These are phyloP conservation scores for Acrocalymma vagum DNA, from an alignment of 2,329 filamentous ascomycete genomes.

Conservation along the genomic window DNA sequence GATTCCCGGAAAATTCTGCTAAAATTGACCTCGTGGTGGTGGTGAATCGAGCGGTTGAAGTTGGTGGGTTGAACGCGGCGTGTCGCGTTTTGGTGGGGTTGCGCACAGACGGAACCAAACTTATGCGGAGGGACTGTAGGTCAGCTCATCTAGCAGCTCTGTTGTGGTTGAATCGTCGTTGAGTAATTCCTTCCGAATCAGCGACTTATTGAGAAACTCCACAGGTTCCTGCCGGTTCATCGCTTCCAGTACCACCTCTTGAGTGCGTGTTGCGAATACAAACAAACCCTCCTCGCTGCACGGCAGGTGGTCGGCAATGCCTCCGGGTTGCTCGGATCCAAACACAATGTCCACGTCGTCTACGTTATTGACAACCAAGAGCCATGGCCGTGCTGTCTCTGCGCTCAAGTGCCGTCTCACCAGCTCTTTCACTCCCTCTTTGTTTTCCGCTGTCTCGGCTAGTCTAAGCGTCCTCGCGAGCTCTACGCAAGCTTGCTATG, in stretches of 20 bases:
- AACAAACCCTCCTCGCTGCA: conserved; percentile 13
- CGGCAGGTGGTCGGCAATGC: conserved; percentile 18
- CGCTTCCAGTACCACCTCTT: conserved; percentile 14
- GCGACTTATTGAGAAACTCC: conserved; percentile 16
- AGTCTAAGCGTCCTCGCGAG: conserved; percentile 15
- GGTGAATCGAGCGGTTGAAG: too few species aligned
- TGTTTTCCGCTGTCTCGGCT: conserved; percentile 9
- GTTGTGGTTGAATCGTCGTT: not conserved
- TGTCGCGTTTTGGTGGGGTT: too few species aligned
- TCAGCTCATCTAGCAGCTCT: conserved; percentile 36
- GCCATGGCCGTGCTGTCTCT: conserved; percentile 15
- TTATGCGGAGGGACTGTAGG: too few species aligned
- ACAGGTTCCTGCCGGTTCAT: conserved; percentile 10
- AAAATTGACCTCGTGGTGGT: too few species aligned
- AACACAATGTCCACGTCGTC: conserved; percentile 13
- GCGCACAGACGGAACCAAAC: too few species aligned
- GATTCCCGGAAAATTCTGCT: too few species aligned
- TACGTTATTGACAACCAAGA: conserved; percentile 19
- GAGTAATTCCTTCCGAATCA: conserved; percentile 10
- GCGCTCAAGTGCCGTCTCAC: conserved; percentile 28
- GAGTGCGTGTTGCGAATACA: conserved; percentile 15
- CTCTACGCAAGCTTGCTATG: conserved; percentile 22
- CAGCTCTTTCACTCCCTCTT: conserved; percentile 26
- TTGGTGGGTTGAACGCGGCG: too few species aligned
- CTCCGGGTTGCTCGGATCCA: conserved; percentile 5